phyloP scores from a whole-genome alignment of 176 grass and related monocot genomes.

The Oryza longistaminata region DNA sequence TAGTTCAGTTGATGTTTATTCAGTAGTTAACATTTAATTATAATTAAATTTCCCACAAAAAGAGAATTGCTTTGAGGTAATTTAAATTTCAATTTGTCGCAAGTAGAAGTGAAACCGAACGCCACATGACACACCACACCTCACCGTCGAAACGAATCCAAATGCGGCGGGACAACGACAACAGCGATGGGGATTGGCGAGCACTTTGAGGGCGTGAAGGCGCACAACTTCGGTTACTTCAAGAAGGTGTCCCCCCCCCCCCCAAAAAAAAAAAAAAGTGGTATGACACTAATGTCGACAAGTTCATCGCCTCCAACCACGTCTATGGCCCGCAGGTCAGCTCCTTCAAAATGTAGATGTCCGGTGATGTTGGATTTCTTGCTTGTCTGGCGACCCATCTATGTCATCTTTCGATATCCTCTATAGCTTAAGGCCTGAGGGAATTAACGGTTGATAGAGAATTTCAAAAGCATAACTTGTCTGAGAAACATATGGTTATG shows the following conservation, averaged over 20 bases:
- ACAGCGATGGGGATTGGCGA: conserved; percentile 57
- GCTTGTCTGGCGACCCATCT: neutral
- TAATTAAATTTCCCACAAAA: too few species aligned
- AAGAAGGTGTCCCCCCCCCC: conserved; percentile 83
- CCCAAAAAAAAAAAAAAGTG: conserved; percentile 37
- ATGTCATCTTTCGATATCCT: neutral
- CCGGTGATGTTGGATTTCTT: neutral
- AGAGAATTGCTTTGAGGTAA: too few species aligned
- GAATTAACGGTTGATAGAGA: neutral
- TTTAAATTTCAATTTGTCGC: too few species aligned
- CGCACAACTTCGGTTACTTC: conserved; percentile 98
- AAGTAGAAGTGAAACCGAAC: neutral
- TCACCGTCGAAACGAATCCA: neutral
- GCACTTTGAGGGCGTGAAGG: conserved; percentile 82
- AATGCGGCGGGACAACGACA: neutral
- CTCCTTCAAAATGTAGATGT: neutral
- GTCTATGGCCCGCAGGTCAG: conserved; percentile 85
- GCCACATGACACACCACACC: neutral
- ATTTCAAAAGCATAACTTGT: too few species aligned
- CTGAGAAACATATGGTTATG: too few species aligned
- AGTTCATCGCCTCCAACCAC: conserved; percentile 85
- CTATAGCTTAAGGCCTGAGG: conserved; percentile 76
- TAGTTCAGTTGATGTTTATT: too few species aligned
- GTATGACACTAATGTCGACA: conserved; percentile 78
- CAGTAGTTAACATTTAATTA: too few species aligned